These are phyloP conservation scores for Harringtonia lauricola DNA, from an alignment of 2,329 filamentous ascomycete species.

Conservation along the genomic window DNA sequence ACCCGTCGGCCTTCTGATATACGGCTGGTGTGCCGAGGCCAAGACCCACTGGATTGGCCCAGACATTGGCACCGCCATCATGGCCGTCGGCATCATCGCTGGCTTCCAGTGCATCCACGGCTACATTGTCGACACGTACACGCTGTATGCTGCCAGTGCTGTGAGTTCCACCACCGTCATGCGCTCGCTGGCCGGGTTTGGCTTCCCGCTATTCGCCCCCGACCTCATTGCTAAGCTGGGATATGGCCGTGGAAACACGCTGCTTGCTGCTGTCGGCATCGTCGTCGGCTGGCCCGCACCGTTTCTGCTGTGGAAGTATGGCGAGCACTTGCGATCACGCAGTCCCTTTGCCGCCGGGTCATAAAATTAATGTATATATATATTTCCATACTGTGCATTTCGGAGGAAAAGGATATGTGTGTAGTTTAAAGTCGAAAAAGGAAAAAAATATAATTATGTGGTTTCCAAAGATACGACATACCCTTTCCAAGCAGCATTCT, in stretches of 20 bases:
- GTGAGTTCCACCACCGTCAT: constrained; percentile 32
- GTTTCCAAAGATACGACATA: too few species aligned
- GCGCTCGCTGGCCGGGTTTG: constrained; percentile 36
- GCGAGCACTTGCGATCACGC: constrained; percentile 23
- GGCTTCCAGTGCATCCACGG: constrained; percentile 33
- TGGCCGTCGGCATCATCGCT: constrained; percentile 26
- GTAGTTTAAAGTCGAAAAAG: too few species aligned
- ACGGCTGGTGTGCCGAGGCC: constrained; percentile 32
- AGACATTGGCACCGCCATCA: constrained; percentile 29
- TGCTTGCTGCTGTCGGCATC: constrained; percentile 31
- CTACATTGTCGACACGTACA: constrained; percentile 35
- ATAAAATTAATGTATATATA: not conserved
- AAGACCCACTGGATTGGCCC: constrained; percentile 33
- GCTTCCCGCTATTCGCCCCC: constrained; percentile 39
- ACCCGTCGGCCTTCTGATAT: constrained; percentile 31
- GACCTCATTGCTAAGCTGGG: constrained; percentile 30
- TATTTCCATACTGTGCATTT: not conserved
- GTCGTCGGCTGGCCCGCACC: constrained; percentile 29
- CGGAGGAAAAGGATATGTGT: not conserved
- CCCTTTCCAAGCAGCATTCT: too few species aligned
- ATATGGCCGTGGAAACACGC: constrained; percentile 29
- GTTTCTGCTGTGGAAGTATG: constrained; percentile 32
- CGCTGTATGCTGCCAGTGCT: constrained; percentile 33
- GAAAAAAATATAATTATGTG: too few species aligned
- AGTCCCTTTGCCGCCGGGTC: constrained; percentile 13